Conservation (phyloP, 2,329 filamentous ascomycete species). For the Nectriaceae sp. region DNA sequence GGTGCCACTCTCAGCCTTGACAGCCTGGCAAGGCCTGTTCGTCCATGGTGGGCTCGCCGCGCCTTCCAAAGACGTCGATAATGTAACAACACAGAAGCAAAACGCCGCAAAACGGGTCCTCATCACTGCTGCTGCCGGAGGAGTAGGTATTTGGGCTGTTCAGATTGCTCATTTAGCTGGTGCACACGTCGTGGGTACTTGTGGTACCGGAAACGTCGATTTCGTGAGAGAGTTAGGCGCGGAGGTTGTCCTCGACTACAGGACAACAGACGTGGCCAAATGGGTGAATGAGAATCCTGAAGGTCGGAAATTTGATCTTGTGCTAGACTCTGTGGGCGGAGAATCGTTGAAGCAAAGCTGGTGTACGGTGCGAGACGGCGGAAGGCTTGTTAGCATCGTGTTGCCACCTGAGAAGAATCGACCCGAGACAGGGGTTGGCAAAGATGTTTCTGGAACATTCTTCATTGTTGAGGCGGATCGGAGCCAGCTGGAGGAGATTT, state of each 20-base stretch:
- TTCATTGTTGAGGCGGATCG: not conserved
- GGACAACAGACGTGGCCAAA: not conserved
- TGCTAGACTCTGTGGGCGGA: not conserved
- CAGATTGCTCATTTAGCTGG: not conserved
- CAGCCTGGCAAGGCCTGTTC: not conserved
- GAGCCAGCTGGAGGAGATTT: not conserved
- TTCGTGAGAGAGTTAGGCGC: not conserved
- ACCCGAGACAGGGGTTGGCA: not conserved
- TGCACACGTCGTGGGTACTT: not conserved
- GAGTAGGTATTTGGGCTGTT: not conserved
- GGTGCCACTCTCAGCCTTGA: not conserved
- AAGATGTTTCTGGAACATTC: not conserved
- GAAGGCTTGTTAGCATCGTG: not conserved
- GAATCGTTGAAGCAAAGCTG: not conserved
- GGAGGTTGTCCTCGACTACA: not conserved
- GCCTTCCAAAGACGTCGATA: not conserved
- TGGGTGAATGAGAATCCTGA: not conserved
- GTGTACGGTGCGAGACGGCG: not conserved
- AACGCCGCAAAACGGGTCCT: not conserved
- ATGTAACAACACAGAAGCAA: not conserved
- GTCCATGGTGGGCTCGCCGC: not conserved
- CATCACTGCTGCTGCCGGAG: not conserved
- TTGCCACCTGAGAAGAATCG: not conserved
- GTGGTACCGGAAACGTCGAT: not conserved
- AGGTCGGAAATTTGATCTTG: not conserved